Base-by-base conservation (phyloP, 2,329 filamentous ascomycete genomes). In the Beauveria caledonica region DNA sequence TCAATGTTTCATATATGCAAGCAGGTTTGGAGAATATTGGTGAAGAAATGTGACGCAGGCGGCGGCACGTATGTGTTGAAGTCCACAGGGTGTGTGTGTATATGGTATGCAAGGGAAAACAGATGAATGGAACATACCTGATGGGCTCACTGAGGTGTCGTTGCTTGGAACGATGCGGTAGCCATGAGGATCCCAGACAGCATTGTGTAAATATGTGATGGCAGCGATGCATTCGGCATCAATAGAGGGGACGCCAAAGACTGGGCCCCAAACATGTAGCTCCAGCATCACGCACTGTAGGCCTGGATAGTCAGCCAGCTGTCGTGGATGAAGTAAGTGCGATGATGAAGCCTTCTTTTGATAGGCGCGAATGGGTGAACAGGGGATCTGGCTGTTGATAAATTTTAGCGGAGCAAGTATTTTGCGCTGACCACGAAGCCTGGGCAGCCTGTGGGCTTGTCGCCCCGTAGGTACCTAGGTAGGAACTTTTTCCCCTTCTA, bases 241-340 rank as follows among this genome's bases (percentile, higher is more conserved):
- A 68, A 97, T 88, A 48, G 94, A 97, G 15, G 93, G 87, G 49
- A 97, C 83, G 45, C 86, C 86, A 72, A 96, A 96, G 45, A 90
- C 92, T 59, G 91, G 87, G 54, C 92, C 92, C 88, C 92, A 96
- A 69, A 96, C 83, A 75, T 96, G 89, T 62, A 99, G 83, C 75
- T 93, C 84, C 54, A 76, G 64, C 73, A 75, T 76, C n/a, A 36
- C 33, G 36, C 17, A 46, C 23, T 49, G 13, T 5, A 13, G 19
- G 3, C 19, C 15, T 21, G 46, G 21, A 33, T 17, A 15, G 3
- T 5, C 21, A 25, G 33, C 15, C 15, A 10, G 54, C 19, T 48
- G 27, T 36, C 19, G 44, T 25, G 19, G 29, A 57, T 29, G 46
- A 50, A 36, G 33, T 17, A 25, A 19, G 21, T 27, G 33, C 33